Base-by-base conservation (phyloP, 2,329 filamentous ascomycete species). In the Trichophyton mentagrophytes region DNA sequence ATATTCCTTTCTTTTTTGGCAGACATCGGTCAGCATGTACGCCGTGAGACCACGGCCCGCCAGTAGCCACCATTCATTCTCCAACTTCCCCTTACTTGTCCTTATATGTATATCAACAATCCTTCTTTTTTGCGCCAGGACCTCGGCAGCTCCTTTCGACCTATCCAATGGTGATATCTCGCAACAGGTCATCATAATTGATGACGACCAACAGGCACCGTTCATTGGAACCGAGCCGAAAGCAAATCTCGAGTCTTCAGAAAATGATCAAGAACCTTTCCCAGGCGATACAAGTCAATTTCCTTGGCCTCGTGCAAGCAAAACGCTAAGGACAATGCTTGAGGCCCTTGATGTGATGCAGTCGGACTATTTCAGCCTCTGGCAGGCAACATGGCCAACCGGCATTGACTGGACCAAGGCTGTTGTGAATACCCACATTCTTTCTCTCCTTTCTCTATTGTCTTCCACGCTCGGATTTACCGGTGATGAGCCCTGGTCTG, bases 351-450 rank as follows among this genome's bases (percentile, higher is more conserved):
- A 84, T 55, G 83, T 86, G 4, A 84, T 96, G 79, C 90, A 96
- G 71, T 78, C 82, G 59, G 77, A 80, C 27, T 96, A 90, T 74
- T 96, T 93, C 70, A 80, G 85, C 55, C 75, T 86, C 3, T 88
- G 88, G 80, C 77, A 87, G 40, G 90, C 88, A 9, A 90, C 84
- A 27, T 97, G 91, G 89, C 89, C 90, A 0, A 79, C 80, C 0
- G 82, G 88, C 36, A 96, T 95, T 68, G 92, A 96, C 76, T 97
- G 92, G 92, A 97, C 92, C 0, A 86, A 85, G 17, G 91, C 92
- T 3, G 89, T 96, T 7, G 78, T 89, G 66, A 85, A 85, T 49
- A 96, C 91, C 0, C 85, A 92, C 61, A 75, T 96, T 40, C 87
- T 89, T 0, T 87, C 85, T 13, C 82, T 85, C 2, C 79, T 93